Evolutionary conservation across 2,329 filamentous ascomycete species (phyloP).

Genomic region (Daldinia sp.): DNA sequence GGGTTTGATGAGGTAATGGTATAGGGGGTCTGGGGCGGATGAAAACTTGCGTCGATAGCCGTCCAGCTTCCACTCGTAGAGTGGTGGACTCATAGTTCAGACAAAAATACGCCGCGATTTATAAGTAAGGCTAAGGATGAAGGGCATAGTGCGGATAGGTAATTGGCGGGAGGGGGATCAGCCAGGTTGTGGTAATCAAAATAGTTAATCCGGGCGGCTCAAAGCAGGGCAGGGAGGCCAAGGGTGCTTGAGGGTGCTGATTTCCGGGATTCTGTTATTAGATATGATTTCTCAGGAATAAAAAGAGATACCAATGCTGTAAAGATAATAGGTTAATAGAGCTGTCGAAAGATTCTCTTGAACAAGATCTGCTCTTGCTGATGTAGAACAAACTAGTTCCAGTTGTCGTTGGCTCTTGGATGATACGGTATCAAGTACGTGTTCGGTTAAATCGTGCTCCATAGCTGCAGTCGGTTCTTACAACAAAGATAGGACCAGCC

Average conservation of each 20-base stretch:
- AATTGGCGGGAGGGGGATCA: background rate
- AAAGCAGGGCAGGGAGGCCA: background rate
- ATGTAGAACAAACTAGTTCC: no score
- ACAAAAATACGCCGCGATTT: background rate
- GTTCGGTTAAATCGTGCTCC: background rate
- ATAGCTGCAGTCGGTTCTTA: background rate
- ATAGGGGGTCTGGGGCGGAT: background rate
- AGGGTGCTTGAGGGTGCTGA: background rate
- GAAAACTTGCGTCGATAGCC: conserved; percentile 5
- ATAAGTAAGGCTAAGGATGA: background rate
- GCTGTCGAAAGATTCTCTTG: background rate
- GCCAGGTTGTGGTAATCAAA: conserved; percentile 7
- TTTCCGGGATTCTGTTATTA: background rate
- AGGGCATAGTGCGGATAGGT: background rate
- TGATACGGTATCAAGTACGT: background rate
- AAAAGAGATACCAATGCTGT: conserved; percentile 8
- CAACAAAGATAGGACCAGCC: background rate
- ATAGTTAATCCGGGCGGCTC: background rate
- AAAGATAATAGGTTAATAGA: conserved; percentile 6
- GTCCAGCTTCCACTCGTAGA: background rate
- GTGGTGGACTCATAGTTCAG: background rate
- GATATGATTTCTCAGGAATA: conserved; percentile 9
- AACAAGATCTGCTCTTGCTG: background rate
- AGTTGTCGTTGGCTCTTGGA: background rate
- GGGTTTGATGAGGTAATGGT: background rate